A percentile compares a stretch with the other conserved stretches of the same genome.
These are phyloP conservation scores for Carex sylvatica DNA, from an alignment of 202 grass and related monocot species.

Conservation along the genomic window DNA sequence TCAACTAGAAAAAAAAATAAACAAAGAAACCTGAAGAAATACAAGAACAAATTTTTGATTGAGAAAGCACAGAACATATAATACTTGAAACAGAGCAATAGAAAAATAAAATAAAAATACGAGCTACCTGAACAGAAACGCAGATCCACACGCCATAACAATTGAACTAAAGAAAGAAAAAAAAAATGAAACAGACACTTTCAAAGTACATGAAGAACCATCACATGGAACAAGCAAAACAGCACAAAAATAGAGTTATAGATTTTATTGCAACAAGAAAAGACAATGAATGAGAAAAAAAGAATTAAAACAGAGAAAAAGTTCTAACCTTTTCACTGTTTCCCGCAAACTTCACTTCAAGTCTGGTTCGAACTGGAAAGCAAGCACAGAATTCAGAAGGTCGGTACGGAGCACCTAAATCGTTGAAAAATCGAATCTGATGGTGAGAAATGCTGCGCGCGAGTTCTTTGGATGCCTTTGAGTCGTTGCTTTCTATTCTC, in stretches of 20 bases:
- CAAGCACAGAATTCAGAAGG: not conserved
- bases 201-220: not conserved
- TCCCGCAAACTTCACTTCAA: not conserved
- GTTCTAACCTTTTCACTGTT: slow-evolving; percentile 11
- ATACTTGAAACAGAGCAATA: not conserved
- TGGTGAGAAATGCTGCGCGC: slow-evolving; percentile 3
- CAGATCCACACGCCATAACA: not conserved
- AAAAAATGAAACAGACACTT: not conserved
- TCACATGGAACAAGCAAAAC: not conserved
- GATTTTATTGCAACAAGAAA: not conserved
- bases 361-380: not conserved
- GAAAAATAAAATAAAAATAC: not conserved
- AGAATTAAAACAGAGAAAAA: slow-evolving; percentile 6
- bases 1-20: not conserved
- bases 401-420: not conserved
- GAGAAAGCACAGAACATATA: not conserved
- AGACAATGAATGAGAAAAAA: not conserved
- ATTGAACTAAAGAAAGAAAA: not conserved
- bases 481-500: slow-evolving; percentile 36
- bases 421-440: slow-evolving; percentile 28
- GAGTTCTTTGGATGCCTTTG: slow-evolving; percentile 23
- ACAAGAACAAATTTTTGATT: not conserved
- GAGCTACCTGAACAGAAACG: not conserved
- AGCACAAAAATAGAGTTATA: not conserved
- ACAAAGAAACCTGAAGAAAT: not conserved